Evolutionary conservation across 1,139 yeast species (phyloP).

Genomic region (Hanseniaspora sp.): DNA sequence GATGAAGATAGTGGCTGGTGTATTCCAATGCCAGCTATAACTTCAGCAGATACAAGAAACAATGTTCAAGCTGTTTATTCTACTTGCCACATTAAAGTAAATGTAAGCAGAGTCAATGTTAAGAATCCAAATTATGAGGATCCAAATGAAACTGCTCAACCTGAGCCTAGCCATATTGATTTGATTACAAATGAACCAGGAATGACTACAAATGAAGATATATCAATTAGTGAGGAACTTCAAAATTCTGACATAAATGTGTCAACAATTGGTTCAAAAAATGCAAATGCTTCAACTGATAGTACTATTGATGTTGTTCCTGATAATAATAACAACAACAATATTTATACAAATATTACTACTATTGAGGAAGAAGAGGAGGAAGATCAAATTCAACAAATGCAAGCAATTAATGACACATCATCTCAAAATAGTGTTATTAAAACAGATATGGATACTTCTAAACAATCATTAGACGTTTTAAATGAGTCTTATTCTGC

Average conservation of each 20-base stretch:
- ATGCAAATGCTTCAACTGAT: not conserved
- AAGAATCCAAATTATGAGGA: constrained; percentile 20
- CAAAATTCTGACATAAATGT: not conserved
- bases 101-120: constrained; percentile 19
- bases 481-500: constrained; percentile 4
- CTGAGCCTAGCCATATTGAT: not conserved
- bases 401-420: not conserved
- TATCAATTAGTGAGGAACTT: not conserved
- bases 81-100: constrained; percentile 43
- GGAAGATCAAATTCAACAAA: not conserved
- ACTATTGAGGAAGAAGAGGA: constrained; percentile 10
- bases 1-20: constrained; percentile 96
- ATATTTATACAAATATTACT: not conserved
- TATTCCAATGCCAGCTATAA: constrained; percentile 84
- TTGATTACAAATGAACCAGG: not conserved
- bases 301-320: not conserved
- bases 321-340: not conserved
- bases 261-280: not conserved
- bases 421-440: not conserved
- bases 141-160: not conserved
- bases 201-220: not conserved
- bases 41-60: constrained; percentile 77
- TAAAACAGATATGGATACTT: not conserved
- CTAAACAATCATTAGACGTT: not conserved
- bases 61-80: constrained; percentile 93